Conservation (phyloP, 2,329 filamentous ascomycete genomes). For the Paramyrothecium sp. region DNA sequence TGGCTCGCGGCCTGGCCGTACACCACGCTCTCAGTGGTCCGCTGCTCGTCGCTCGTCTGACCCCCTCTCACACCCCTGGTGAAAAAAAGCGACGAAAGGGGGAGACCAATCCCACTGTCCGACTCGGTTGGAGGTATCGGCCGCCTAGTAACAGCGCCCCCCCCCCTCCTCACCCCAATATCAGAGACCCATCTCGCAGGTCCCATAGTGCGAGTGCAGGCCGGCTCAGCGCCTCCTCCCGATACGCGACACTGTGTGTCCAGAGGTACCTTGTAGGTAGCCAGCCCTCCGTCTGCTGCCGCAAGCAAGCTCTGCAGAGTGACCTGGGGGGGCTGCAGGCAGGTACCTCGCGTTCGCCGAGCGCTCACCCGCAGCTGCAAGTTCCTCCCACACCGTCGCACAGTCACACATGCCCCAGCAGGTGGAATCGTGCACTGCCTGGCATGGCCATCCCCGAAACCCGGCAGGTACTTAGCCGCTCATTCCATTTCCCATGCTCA, state of each 20-base stretch:
- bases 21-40: not conserved
- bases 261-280: not conserved
- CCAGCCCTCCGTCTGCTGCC: no score
- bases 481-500: not conserved
- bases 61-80: not conserved
- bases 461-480: not conserved
- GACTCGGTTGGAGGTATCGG: not conserved
- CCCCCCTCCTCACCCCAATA: no score
- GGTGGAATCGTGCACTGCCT: not conserved
- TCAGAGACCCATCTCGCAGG: no score
- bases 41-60: not conserved
- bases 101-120: not conserved
- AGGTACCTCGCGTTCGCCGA: no score
- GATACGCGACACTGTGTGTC: not conserved
- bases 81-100: not conserved
- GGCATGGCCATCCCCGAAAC: not conserved
- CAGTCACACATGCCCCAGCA: not conserved
- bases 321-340: no score
- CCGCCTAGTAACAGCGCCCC: not conserved
- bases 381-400: not conserved
- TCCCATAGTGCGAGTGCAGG: no score
- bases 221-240: not conserved
- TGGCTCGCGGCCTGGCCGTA: not conserved
- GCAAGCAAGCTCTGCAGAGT: no score
- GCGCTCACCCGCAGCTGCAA: not conserved